Percentiles rank a stretch among this genome's conserved stretches.
phyloP scores from a whole-genome alignment of 805 yeast genomes.

The Pichia manshurica region DNA sequence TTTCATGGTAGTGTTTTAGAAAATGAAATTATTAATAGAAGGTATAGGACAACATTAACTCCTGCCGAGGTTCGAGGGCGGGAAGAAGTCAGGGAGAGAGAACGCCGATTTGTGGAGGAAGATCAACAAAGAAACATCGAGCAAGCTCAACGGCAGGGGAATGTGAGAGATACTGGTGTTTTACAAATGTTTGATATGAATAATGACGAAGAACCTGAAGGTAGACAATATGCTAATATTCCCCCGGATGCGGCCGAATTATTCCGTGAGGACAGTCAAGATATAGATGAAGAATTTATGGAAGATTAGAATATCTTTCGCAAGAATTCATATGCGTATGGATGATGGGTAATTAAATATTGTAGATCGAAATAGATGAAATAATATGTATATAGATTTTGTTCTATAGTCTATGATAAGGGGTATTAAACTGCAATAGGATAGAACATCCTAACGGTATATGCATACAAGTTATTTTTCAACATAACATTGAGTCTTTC shows the following conservation, averaged over 20 bases:
- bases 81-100: background rate
- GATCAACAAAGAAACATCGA: background rate
- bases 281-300: constrained; percentile 38
- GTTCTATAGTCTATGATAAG: too few species aligned
- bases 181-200: too few species aligned
- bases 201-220: constrained; percentile 1
- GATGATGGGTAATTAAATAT: background rate
- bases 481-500: constrained; percentile 13
- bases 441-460: constrained; percentile 22
- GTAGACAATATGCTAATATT: constrained; percentile 11
- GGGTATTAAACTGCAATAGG: constrained; percentile 25
- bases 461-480: constrained; percentile 7
- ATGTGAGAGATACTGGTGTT: too few species aligned
- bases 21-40: background rate
- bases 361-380: too few species aligned
- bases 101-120: background rate
- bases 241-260: constrained; percentile 3
- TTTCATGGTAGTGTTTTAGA: background rate
- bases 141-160: background rate
- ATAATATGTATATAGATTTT: too few species aligned
- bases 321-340: background rate
- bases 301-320: constrained; percentile 23
- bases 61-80: background rate
- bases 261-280: constrained; percentile 29
- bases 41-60: background rate